Evolutionary conservation across 2,329 filamentous ascomycete species (phyloP), one percentile per base, ranked within the genome.

Genomic region (Colletotrichum sp.): DNA sequence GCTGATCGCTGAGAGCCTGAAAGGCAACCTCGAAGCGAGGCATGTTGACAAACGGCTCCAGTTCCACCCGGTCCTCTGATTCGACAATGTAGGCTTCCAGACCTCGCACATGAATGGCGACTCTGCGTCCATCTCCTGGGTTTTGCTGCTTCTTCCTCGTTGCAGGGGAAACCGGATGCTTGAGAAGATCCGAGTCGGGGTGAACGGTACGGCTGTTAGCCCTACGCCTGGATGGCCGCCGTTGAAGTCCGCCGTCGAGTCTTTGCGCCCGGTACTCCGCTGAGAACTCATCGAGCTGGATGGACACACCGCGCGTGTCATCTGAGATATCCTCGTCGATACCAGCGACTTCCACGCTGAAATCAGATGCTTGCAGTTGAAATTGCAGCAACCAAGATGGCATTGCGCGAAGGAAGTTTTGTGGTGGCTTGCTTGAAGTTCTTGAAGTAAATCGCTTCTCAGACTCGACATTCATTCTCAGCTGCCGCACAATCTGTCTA

Each of bases 21-120:
- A 99, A 90, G 2, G 95, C 94, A 32, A 98, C 88, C 82, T 99
- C 97, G 79, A 98, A 95, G 39, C 94, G 92, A 32, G 98, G 97
- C 75, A 99, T 88, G 55, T 92, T 94, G 78, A 99, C 84, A 82
- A 98, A 99, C 1, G 96, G 93, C 73, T 98, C 95, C 5, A 92
- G 88, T 82, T 98, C 96, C 84, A 96, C 94, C 77, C 92, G 94
- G 77, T 98, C 95, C 4, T 94, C 90, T 0, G 94, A 94, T 83
- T 99, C 97, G 64, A 99, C 93, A 65, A 99, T 94, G 80, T 97
- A 96, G 0, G 94, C 95, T 83, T 99, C 97, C 6, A 99, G 88
- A 1, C 95, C 95, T 76, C 95, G 92, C 49, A 95, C 91, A 81
- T 98, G 95, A 30, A 99, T 85, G 5, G 95, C 93, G 32, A 99